phyloP scores from a whole-genome alignment of 257 asterid species.

The Misopates orontium region DNA sequence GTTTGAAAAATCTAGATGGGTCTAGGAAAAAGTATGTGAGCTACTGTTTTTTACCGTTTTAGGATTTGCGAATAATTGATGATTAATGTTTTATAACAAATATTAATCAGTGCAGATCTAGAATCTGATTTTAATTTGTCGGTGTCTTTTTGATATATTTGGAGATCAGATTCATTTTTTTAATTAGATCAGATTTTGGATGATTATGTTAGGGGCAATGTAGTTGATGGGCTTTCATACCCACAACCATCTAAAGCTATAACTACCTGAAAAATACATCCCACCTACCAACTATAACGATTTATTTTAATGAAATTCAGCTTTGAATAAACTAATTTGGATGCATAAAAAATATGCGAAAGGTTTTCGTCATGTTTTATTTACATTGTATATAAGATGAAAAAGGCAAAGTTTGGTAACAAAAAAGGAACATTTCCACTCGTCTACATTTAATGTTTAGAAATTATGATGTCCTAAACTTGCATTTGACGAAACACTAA shows the following conservation, averaged over 20 bases:
- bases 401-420: neutral
- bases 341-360: neutral
- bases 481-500: slow-evolving; percentile 25
- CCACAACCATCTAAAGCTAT: neutral
- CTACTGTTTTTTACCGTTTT: too few species aligned
- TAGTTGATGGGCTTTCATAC: neutral
- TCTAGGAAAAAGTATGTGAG: too few species aligned
- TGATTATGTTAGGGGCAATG: neutral
- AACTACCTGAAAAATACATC: neutral
- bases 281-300: neutral
- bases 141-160: neutral
- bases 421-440: neutral
- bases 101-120: too few species aligned
- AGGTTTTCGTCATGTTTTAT: too few species aligned
- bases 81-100: too few species aligned
- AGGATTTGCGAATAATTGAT: too few species aligned
- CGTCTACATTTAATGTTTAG: slow-evolving; percentile 20
- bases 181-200: too few species aligned
- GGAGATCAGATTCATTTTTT: too few species aligned
- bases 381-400: neutral
- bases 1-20: too few species aligned
- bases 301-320: neutral
- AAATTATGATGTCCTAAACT: slow-evolving; percentile 33
- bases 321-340: neutral
- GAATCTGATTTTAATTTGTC: too few species aligned